These are phyloP conservation scores for Claviceps arundinis DNA, from an alignment of 2,329 filamentous ascomycete genomes.

Conservation along the genomic window DNA sequence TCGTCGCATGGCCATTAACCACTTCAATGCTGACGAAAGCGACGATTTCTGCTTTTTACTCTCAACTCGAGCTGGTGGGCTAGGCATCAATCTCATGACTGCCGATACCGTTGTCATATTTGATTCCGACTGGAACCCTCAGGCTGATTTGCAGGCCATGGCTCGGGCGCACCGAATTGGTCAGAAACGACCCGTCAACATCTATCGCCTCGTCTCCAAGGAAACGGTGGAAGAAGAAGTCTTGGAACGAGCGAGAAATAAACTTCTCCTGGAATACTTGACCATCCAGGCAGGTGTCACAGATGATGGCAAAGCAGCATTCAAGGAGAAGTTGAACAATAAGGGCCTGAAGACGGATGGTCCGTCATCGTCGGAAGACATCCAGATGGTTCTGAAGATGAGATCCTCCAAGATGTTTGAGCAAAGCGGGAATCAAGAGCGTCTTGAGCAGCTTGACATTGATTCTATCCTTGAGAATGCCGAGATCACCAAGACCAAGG, in stretches of 20 bases:
- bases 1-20: constrained; percentile 87
- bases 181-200: constrained; percentile 88
- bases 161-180: constrained; percentile 95
- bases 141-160: constrained; percentile 97
- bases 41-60: constrained; percentile 93
- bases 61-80: constrained; percentile 85
- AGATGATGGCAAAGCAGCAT: constrained; percentile 78
- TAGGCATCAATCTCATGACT: constrained; percentile 99
- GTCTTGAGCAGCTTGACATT: constrained; percentile 92
- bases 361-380: constrained; percentile 84
- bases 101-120: constrained; percentile 97
- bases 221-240: constrained; percentile 98
- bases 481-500: constrained; percentile 91
- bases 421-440: constrained; percentile 90
- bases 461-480: constrained; percentile 94
- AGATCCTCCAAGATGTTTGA: constrained; percentile 99
- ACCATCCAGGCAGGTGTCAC: constrained; percentile 96
- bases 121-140: constrained; percentile 98
- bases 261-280: constrained; percentile 91
- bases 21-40: constrained; percentile 95
- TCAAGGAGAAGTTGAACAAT: constrained; percentile 62
- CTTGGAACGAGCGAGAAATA: constrained; percentile 88
- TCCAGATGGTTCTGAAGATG: constrained; percentile 91
- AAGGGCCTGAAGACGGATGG: constrained; percentile 63
- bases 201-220: constrained; percentile 92